Conservation (phyloP, 83 land plant species). For the Picea abies region DNA sequence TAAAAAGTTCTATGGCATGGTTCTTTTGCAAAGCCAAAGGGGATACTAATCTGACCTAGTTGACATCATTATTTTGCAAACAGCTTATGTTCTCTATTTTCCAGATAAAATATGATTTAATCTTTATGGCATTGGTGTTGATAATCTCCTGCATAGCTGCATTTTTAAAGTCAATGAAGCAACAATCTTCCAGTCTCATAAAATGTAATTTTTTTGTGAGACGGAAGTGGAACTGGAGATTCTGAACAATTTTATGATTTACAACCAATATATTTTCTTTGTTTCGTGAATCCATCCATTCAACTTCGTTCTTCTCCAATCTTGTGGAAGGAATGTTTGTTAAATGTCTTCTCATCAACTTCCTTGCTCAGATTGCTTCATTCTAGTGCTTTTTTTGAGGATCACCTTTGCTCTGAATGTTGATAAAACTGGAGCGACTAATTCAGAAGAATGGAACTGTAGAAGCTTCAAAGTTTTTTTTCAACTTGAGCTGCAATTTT, state of each 20-base stretch:
- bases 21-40: too few species aligned
- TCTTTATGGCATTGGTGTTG: background rate
- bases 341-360: background rate
- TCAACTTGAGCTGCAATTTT: background rate
- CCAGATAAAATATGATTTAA: too few species aligned
- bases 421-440: background rate
- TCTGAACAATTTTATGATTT: background rate
- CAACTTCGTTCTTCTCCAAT: background rate
- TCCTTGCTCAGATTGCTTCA: background rate
- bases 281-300: background rate
- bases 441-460: background rate
- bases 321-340: background rate
- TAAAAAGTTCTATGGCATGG: too few species aligned
- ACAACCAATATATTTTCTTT: background rate
- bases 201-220: background rate
- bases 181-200: background rate
- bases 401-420: background rate
- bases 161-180: background rate
- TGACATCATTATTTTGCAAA: too few species aligned
- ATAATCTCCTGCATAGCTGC: constrained; percentile 5
- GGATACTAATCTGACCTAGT: too few species aligned
- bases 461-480: constrained; percentile 2
- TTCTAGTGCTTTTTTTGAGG: background rate
- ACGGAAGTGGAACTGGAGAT: background rate
- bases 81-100: too few species aligned